phyloP scores from a whole-genome alignment of 2,329 filamentous ascomycete genomes.

The Neurospora sp. region DNA sequence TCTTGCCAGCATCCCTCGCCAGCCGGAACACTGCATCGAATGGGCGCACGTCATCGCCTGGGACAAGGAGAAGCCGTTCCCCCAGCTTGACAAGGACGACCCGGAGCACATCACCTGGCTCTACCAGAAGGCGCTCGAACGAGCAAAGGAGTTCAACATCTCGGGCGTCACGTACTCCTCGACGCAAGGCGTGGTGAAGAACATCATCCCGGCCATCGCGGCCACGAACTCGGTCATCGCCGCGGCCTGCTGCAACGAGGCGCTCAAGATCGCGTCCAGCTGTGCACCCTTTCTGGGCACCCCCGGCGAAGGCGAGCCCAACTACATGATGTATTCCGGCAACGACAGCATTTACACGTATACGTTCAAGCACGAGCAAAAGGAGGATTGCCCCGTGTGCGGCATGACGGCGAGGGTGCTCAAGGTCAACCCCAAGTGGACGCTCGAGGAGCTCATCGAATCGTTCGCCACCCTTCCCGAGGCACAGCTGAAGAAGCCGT shows the following conservation, averaged over 20 bases:
- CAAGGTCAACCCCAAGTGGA: conserved; percentile 57
- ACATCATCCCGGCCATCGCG: conserved; percentile 97
- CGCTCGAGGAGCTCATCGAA: conserved; percentile 76
- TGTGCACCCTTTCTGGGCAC: conserved; percentile 70
- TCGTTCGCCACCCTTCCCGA: conserved; percentile 74
- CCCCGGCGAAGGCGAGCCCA: conserved; percentile 42
- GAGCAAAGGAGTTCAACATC: conserved; percentile 84
- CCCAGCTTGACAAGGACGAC: conserved; percentile 86
- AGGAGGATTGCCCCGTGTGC: conserved; percentile 90
- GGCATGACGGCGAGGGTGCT: conserved; percentile 72
- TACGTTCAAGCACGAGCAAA: conserved; percentile 91
- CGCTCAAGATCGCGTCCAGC: conserved; percentile 82
- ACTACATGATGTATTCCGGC: conserved; percentile 99
- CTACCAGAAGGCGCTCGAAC: conserved; percentile 70
- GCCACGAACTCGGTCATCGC: conserved; percentile 97
- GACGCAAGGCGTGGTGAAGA: conserved; percentile 96
- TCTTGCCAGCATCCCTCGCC: conserved; percentile 87
- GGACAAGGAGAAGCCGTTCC: conserved; percentile 77
- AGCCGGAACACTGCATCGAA: conserved; percentile 96
- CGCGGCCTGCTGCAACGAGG: conserved; percentile 92
- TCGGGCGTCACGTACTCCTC: conserved; percentile 87
- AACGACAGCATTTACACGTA: conserved; percentile 95
- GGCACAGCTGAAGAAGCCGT: conserved; percentile 88
- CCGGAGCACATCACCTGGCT: conserved; percentile 97
- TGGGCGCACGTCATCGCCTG: conserved; percentile 98